phyloP scores from a whole-genome alignment of 192 early-diverging fungal species.

The Radiomyces spectabilis region DNA sequence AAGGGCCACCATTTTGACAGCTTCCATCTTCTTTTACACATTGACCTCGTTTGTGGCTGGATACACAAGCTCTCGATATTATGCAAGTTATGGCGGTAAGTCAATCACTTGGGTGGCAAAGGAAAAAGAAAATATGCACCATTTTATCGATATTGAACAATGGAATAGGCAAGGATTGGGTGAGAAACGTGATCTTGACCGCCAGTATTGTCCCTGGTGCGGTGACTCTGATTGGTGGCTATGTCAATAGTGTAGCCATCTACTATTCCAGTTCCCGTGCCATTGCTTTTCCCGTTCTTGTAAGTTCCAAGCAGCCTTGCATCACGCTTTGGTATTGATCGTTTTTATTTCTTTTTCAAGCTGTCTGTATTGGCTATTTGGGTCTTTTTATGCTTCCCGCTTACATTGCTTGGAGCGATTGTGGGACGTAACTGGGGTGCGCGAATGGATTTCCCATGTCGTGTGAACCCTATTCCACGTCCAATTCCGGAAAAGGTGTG shows the following conservation, averaged over 20 bases:
- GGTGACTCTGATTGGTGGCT: slow-evolving; percentile 40
- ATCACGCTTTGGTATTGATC: not conserved
- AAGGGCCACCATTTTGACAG: slow-evolving; percentile 67
- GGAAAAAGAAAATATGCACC: not conserved
- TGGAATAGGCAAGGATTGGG: slow-evolving; percentile 58
- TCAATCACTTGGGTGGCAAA: not conserved
- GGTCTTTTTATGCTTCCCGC: slow-evolving; percentile 60
- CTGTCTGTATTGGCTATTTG: slow-evolving; percentile 62
- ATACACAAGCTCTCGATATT: slow-evolving; percentile 60
- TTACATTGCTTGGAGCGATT: slow-evolving; percentile 66
- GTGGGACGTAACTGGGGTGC: slow-evolving; percentile 58
- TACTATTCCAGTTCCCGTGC: slow-evolving; percentile 67
- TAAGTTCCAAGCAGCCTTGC: slow-evolving; percentile 9
- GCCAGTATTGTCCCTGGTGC: slow-evolving; percentile 62
- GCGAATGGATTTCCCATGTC: slow-evolving; percentile 61
- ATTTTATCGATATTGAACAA: not conserved
- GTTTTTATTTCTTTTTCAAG: slow-evolving; percentile 19
- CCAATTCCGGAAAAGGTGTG: slow-evolving; percentile 72
- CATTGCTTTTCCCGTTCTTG: slow-evolving; percentile 69
- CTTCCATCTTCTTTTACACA: slow-evolving; percentile 75
- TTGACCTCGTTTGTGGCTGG: slow-evolving; percentile 62
- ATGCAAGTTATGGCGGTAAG: slow-evolving; percentile 54
- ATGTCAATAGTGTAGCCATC: slow-evolving; percentile 68
- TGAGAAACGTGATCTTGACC: slow-evolving; percentile 56
- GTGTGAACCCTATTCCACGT: slow-evolving; percentile 72